Percentiles rank a stretch among this genome's conserved stretches.
phyloP scores from a whole-genome alignment of 257 asterid genomes.

The Primulina eburnea region DNA sequence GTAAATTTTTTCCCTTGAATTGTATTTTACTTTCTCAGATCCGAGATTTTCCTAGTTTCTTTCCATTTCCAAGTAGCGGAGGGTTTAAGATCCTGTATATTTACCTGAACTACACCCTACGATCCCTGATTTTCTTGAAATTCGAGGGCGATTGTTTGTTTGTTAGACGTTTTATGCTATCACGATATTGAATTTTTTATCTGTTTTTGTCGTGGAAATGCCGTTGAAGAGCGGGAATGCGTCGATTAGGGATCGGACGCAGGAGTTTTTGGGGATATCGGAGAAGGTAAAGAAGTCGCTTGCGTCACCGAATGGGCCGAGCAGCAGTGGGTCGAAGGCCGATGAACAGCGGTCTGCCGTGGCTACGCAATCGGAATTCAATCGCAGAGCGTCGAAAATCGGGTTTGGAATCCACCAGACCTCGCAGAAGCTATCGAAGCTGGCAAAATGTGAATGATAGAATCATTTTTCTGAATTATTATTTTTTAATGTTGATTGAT shows the following conservation, averaged over 20 bases:
- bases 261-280: slow-evolving; percentile 65
- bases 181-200: slow-evolving; percentile 19
- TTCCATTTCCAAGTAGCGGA: not conserved
- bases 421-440: slow-evolving; percentile 88
- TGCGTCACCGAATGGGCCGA: slow-evolving; percentile 56
- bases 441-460: slow-evolving; percentile 68
- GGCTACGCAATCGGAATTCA: slow-evolving; percentile 88
- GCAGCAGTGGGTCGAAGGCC: slow-evolving; percentile 54
- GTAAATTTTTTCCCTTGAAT: not conserved
- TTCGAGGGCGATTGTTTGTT: not conserved
- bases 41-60: not conserved
- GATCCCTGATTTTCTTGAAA: not conserved
- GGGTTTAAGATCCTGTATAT: not conserved
- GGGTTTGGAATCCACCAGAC: slow-evolving; percentile 89
- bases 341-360: slow-evolving; percentile 50
- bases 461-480: not conserved
- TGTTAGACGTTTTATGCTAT: not conserved
- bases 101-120: not conserved
- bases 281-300: slow-evolving; percentile 58
- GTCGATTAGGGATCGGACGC: slow-evolving; percentile 89
- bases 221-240: slow-evolving; percentile 54
- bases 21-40: not conserved
- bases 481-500: not conserved
- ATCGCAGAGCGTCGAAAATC: slow-evolving; percentile 76
- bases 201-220: slow-evolving; percentile 36